phyloP scores from a whole-genome alignment of 78 protist genomes.

The Dictyostelium capitatum region DNA sequence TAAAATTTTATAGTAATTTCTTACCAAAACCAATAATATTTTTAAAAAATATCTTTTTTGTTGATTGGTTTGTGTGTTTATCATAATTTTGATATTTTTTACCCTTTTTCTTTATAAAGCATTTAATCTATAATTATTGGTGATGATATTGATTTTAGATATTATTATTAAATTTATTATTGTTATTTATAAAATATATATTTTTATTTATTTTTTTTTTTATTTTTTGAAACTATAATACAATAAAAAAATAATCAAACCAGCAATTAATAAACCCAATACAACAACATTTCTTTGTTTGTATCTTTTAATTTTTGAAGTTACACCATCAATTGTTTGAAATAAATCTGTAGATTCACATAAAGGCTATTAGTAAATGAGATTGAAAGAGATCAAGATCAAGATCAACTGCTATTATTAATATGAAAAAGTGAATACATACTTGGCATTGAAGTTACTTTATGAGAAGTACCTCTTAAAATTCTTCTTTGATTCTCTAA shows the following conservation, averaged over 20 bases:
- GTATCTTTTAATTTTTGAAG: slow-evolving; percentile 62
- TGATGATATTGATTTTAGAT: too few species aligned
- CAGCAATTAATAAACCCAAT: slow-evolving; percentile 44
- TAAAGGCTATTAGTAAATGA: background rate
- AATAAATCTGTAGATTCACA: slow-evolving; percentile 52
- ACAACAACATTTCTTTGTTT: slow-evolving; percentile 64
- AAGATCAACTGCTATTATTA: background rate
- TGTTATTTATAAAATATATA: background rate
- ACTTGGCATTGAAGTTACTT: slow-evolving; percentile 60
- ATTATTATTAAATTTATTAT: too few species aligned
- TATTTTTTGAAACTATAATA: slow-evolving; percentile 55
- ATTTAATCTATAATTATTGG: too few species aligned
- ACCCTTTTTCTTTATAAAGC: too few species aligned
- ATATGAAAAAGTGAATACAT: background rate
- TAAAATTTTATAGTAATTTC: too few species aligned
- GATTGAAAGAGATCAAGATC: background rate
- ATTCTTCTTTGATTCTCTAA: slow-evolving; percentile 73
- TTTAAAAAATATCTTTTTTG: too few species aligned
- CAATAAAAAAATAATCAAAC: slow-evolving; percentile 38
- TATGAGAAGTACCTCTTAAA: slow-evolving; percentile 51
- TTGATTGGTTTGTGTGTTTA: too few species aligned
- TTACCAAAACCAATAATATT: too few species aligned
- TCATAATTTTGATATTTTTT: too few species aligned
- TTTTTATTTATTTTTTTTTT: background rate
- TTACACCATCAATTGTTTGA: slow-evolving; percentile 54